Percentiles rank a stretch among this genome's conserved stretches.
Conservation (phyloP, 139 green algal genomes). For the Chlamydomonas incerta region DNA sequence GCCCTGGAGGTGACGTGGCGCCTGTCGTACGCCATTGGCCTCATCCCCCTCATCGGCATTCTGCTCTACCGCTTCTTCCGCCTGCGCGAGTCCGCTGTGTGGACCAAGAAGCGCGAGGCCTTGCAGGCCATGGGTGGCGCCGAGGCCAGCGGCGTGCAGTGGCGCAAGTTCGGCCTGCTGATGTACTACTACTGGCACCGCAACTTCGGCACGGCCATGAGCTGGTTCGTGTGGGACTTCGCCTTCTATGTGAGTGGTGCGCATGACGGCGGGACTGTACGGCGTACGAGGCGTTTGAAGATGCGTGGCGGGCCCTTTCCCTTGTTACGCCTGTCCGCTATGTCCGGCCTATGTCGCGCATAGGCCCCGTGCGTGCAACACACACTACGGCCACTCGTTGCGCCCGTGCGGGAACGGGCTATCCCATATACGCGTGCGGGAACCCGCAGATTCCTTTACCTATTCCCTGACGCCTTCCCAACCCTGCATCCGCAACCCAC, state of each 20-base stretch:
- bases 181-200: conserved; percentile 22
- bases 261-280: too few species aligned
- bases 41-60: conserved; percentile 10
- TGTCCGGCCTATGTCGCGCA: too few species aligned
- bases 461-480: too few species aligned
- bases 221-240: conserved; percentile 65
- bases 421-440: too few species aligned
- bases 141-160: neutral
- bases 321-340: too few species aligned
- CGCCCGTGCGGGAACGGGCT: too few species aligned
- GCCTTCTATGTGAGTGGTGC: conserved; percentile 68
- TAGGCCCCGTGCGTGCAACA: too few species aligned
- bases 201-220: neutral
- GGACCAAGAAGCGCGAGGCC: neutral
- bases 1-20: conserved; percentile 22
- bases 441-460: too few species aligned
- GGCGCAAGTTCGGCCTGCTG: conserved; percentile 5
- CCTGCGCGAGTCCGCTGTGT: neutral
- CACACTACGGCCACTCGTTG: too few species aligned
- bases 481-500: too few species aligned
- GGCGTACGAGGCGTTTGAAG: too few species aligned
- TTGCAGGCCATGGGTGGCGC: neutral
- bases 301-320: too few species aligned
- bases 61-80: conserved; percentile 16
- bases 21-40: conserved; percentile 28